Base-by-base conservation (phyloP, 257 asterid genomes). In the Penstemon davidsonii region DNA sequence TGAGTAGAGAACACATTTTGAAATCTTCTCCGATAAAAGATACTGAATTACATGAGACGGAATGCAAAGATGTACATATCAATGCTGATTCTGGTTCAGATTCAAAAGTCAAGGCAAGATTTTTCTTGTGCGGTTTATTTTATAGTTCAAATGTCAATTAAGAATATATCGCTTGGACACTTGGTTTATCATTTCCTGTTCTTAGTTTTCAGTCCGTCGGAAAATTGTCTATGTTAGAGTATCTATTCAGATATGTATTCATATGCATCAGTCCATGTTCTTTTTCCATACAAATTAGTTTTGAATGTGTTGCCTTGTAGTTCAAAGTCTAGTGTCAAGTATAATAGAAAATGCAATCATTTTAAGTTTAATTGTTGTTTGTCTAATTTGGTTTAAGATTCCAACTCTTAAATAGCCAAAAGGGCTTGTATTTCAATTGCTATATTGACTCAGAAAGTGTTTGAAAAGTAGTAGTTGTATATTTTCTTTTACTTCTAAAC, bases 31-130 rank as follows among this genome's bases (percentile, higher is more conserved):
- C 36, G 57, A 64, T 62, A 49, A 77, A 79, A 71, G 84, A 82
- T 55, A 61, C 59, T 56, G 87, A 82, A 71, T 63, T 80, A 11
- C 66, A 53, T 39, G 88, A 83, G 67, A 80, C 73, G 70, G 95
- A 87, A 80, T 84, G 88, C 79, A 83, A 76, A 76, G 96, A 90
- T 78, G 99, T 89, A 55, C 96, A 80, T 72, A 66, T 84, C 60
- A 87, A 74, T 80, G 75, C 79, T 72, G 92, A 82, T 79, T 58
- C 78, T 43, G 72, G 52, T 53, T 73, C 78, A 42, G 75, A 72
- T 68, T 74, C 88, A 39, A 66, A 63, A 64, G 49, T 77, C 55
- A 71, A 84, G 96, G 98, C 69, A 82, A 25, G 33, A 25, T 25
- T 25, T 25, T 25, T 25, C 33, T 25, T 25, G 33, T 25, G 33